Base-by-base conservation (phyloP, 164 flowering plant genomes). In the Paratinospora sagittata region DNA sequence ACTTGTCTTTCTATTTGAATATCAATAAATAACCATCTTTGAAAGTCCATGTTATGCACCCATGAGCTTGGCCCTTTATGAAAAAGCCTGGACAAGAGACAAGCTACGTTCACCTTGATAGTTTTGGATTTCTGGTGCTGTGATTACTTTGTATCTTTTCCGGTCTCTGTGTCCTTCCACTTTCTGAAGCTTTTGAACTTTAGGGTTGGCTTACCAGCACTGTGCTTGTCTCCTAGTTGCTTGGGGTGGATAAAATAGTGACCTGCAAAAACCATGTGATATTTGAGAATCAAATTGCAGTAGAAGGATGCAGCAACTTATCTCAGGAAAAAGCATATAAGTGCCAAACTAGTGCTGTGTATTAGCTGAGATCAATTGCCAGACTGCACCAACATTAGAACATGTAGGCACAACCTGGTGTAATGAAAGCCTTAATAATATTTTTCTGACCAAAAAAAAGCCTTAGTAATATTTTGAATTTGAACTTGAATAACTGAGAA, bases 1-100 rank as follows among this genome's bases (percentile, higher is more conserved):
- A 30, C 60, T 52, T 52, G 60, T 52, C 60, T 52, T 52, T 52
- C 60, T 52, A 52, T 17, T 52, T 52, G 60, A 52, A 52, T 52
- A 52, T 52, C 23, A 52, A 17, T 17, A 52, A n/a, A 17, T 17
- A 0, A 19, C 19, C 45, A 41, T 41, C 60, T 52, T 16, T 8
- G 19, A 47, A 52, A 17, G 21, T 52, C 60, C 17, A 17, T 52
- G 60, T 19, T 17, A 52, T n/a, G n/a, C n/a, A n/a, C n/a, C n/a
- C n/a, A n/a, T 52, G 60, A n/a, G 21, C 3, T 52, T 52, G 60
- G 60, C 23, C 60, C 23, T 52, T 52, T 52, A 19, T 52, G 60
- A 52, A 52, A 52, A 52, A 52, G 60, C 60, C 60, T 52, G 60
- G 23, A 52, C 21, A 52, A 47, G 34, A 52, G 60, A 52, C 60